Percentiles rank a stretch among this genome's conserved stretches.
phyloP scores from a whole-genome alignment of 768 basidiomycete species.

The Lactarius vividus region DNA sequence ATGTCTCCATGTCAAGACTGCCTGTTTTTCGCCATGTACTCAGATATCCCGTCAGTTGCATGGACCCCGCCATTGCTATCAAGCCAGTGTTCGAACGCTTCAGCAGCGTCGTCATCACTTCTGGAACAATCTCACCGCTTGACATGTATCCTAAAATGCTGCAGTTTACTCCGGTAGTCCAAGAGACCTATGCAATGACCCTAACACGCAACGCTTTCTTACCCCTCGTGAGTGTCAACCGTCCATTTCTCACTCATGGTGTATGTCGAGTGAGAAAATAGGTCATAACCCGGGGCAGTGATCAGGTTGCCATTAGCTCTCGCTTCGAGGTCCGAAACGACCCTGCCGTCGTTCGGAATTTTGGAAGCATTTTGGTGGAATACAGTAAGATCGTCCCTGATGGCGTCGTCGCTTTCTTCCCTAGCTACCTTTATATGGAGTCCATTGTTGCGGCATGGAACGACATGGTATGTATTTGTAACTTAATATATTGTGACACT shows the following conservation, averaged over 20 bases:
- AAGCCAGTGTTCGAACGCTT: conserved; percentile 98
- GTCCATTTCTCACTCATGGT: not conserved
- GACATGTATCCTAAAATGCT: conserved; percentile 99
- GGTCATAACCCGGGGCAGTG: conserved; percentile 97
- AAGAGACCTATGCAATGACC: conserved; percentile 98
- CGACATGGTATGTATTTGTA: conserved; percentile 81
- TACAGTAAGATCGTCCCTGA: conserved; percentile 98
- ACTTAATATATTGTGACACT: not conserved
- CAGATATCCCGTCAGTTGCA: conserved; percentile 57
- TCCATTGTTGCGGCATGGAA: conserved; percentile 99
- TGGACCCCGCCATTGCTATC: conserved; percentile 96
- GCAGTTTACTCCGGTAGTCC: conserved; percentile 94
- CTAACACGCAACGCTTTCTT: conserved; percentile 94
- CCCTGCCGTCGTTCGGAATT: conserved; percentile 97
- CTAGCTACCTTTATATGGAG: conserved; percentile 99
- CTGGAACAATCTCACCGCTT: conserved; percentile 95
- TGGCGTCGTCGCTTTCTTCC: conserved; percentile 98
- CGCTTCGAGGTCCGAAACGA: conserved; percentile 99
- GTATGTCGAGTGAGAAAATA: conserved; percentile 34
- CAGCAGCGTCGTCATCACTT: conserved; percentile 97
- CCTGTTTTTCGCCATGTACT: conserved; percentile 16
- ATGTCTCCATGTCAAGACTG: conserved; percentile 30
- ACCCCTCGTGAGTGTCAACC: conserved; percentile 63
- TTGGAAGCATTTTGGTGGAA: conserved; percentile 96
- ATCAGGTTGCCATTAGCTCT: conserved; percentile 98